phyloP scores from a whole-genome alignment of 345 rosid genomes.

The Eucalyptus coolabah region DNA sequence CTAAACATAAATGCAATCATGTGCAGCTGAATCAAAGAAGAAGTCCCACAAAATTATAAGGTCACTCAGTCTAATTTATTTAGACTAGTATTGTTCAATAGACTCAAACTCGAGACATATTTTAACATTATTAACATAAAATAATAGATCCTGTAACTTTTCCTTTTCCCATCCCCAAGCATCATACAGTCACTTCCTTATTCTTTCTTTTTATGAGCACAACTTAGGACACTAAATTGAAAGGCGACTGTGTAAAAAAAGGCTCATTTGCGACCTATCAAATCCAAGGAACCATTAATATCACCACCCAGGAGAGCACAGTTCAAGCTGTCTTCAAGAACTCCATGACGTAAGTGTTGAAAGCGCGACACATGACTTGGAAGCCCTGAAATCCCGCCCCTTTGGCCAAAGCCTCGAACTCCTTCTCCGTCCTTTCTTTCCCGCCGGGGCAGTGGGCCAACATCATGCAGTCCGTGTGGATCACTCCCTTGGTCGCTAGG shows the following conservation, averaged over 20 bases:
- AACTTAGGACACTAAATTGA: background rate
- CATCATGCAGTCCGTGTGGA: conserved; percentile 79
- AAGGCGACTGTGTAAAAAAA: background rate
- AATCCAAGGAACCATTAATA: background rate
- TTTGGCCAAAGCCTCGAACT: conserved; percentile 63
- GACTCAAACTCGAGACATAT: too few species aligned
- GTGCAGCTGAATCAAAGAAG: too few species aligned
- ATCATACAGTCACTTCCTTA: background rate
- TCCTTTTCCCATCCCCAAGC: background rate
- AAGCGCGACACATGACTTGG: conserved; percentile 41
- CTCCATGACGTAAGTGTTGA: conserved; percentile 58
- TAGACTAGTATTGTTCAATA: too few species aligned
- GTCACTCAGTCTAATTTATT: too few species aligned
- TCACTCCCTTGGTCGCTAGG: conserved; percentile 43
- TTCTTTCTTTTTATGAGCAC: background rate
- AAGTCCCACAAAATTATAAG: too few species aligned
- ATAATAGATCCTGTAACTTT: background rate
- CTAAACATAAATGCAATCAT: too few species aligned
- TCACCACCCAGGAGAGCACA: background rate
- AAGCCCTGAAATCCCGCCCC: conserved; percentile 69
- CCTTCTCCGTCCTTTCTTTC: conserved; percentile 77
- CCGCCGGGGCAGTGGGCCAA: conserved; percentile 88
- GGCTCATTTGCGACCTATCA: background rate
- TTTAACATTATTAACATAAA: background rate
- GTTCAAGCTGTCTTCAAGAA: conserved; percentile 40